Base-by-base conservation (phyloP, 1,139 yeast genomes). In the Arxiozyma telluris region DNA sequence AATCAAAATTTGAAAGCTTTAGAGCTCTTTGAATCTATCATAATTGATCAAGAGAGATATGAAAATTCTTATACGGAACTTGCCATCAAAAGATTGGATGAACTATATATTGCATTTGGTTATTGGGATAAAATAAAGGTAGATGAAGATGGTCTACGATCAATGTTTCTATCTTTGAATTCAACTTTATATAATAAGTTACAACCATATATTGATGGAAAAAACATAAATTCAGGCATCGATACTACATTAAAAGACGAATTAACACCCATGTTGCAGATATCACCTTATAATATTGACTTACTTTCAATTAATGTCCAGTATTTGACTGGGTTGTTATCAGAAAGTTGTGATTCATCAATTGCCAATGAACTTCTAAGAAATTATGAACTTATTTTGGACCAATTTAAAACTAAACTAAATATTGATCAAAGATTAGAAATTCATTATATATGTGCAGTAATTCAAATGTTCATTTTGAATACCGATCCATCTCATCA, bases 21-120 rank as follows among this genome's bases (percentile, higher is more conserved):
- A 17, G 52, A 55, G 4, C 51, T 59, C 3, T 66, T 66, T 48
- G 63, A 64, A 50, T 56, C 50, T 5, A 44, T 50, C 7, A 6
- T 21, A 11, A 44, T 52, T 20, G 48, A 47, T 7, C 53, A 55
- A 6, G 53, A 50, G 8, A 50, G 48, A 15, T 53, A 52, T 8
- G 54, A 52, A 7, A 61, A 59, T 43, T 52, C 63, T 4, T 64
- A 61, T 53, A 54, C 54, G 30, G 53, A 58, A 23, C 53, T 66
- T 45, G 59, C 69, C 9, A 49, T 50, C 12, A 57, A 51, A 23
- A 61, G 68, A 49, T 49, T 64, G 38, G 51, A 56, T 12, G 62
- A 63, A 27, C 51, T 68, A 38, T 63, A 66, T 44, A 50, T 53
- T n/a, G 58, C 63, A 46, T 66, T 58, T 54, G 71, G 70, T n/a